These are phyloP conservation scores for Wallacemonas collosoma DNA, from an alignment of 208 protist species.

Conservation along the genomic window DNA sequence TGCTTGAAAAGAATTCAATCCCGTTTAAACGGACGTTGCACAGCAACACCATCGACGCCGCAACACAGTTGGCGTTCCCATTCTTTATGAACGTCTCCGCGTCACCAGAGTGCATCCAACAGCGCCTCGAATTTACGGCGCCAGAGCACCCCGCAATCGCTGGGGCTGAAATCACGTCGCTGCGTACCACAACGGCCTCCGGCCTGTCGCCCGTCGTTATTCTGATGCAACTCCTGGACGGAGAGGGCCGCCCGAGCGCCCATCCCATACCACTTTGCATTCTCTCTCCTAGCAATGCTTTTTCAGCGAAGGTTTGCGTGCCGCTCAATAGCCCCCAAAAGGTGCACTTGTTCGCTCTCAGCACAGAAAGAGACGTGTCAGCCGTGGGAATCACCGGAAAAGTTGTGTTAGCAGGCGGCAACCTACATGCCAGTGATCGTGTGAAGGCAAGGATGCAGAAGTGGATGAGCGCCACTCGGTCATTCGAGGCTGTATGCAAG, in stretches of 20 bases:
- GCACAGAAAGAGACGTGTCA: slow-evolving; percentile 8
- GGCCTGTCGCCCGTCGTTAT: neutral
- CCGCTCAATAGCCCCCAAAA: slow-evolving; percentile 35
- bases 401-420: slow-evolving; percentile 23
- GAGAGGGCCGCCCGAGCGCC: slow-evolving; percentile 28
- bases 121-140: slow-evolving; percentile 28
- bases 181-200: slow-evolving; percentile 17
- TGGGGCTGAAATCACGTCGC: slow-evolving; percentile 26
- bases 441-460: slow-evolving; percentile 9
- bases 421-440: slow-evolving; percentile 9
- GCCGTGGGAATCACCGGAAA: slow-evolving; percentile 2
- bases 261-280: slow-evolving; percentile 35
- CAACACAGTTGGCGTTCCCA: slow-evolving; percentile 1
- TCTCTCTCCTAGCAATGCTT: slow-evolving; percentile 5
- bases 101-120: slow-evolving; percentile 18
- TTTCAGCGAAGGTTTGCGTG: slow-evolving; percentile 21
- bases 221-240: slow-evolving; percentile 48
- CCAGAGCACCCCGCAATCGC: slow-evolving; percentile 19
- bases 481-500: slow-evolving; percentile 17
- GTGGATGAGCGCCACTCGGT: neutral
- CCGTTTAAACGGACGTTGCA: slow-evolving; percentile 41
- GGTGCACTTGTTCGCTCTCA: slow-evolving; percentile 29
- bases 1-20: slow-evolving; percentile 27
- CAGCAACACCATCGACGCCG: slow-evolving; percentile 5
- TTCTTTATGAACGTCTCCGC: slow-evolving; percentile 23